Evolutionary conservation across 164 flowering plant genomes (phyloP), one percentile per base, ranked within the genome.

Genomic region (Stephania yunnanensis): DNA sequence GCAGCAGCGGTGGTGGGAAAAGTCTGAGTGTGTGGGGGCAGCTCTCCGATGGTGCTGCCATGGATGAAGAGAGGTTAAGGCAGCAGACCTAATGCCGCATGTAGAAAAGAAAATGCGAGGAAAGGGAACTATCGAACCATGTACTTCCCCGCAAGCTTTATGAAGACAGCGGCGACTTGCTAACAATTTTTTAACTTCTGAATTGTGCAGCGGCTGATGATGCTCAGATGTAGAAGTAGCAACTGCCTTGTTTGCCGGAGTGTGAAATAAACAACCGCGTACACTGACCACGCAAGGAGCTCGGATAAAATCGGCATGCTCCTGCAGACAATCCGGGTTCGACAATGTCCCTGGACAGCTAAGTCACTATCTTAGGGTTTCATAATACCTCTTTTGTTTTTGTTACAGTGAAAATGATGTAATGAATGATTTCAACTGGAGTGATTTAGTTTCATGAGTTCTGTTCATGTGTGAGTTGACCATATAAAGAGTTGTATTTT

Each of bases 1-100:
- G 86, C 68, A 87, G 87, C 83, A 86, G 94, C 63, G 87, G 86
- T 72, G 89, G 90, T 3, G 90, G 91, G 10, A 91, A 90, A 80
- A 83, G 89, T 53, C 87, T 84, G 44, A 93, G 93, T 45, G 96
- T 88, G 17, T 91, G 90, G 89, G 95, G 84, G n/a, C 97, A 93
- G 79, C 89, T 91, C 58, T 93, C 94, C 0, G 94, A 90, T 78
- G 91, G 92, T 5, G 92, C 83, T n/a, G 93, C 88, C 79, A 82
- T 86, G 1, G 87, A 81, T 76, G 88, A 89, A 29, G 76, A 91
- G 82, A 87, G 91, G 85, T 88, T 88, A 68, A 86, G 93, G 82
- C 94, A 86, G 76, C 78, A 87, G 74, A 83, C 90, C 70, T 89
- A 85, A 89, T 71, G 75, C 66, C 2, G 66, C 66, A 15, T 61